These are phyloP conservation scores for Jasminum sambac DNA, from an alignment of 257 asterid species.

Conservation along the genomic window DNA sequence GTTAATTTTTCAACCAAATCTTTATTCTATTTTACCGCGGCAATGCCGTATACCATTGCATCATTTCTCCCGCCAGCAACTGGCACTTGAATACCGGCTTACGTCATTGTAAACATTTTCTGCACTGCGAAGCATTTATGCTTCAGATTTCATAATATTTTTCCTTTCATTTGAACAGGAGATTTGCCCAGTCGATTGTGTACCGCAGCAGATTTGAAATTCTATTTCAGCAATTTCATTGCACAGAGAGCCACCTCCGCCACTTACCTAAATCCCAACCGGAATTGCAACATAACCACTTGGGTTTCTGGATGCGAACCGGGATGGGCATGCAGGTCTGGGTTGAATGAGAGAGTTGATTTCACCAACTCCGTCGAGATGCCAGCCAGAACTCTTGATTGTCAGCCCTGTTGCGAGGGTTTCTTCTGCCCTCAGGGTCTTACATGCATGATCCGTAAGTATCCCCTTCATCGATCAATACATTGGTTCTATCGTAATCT, in stretches of 20 bases:
- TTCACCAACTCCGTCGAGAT: slow-evolving; percentile 37
- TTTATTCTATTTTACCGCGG: too few species aligned
- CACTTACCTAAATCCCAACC: slow-evolving; percentile 56
- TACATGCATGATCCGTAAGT: slow-evolving; percentile 98
- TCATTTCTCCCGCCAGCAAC: too few species aligned
- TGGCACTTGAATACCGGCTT: too few species aligned
- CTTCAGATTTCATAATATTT: background rate
- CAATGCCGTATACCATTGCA: too few species aligned
- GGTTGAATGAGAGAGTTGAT: slow-evolving; percentile 35
- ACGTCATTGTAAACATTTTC: background rate
- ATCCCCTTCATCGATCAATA: background rate
- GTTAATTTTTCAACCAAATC: too few species aligned
- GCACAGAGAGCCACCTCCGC: slow-evolving; percentile 30
- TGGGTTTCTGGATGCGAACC: slow-evolving; percentile 97
- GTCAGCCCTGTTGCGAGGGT: slow-evolving; percentile 92
- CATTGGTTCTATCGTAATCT: background rate
- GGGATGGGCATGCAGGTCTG: slow-evolving; percentile 85
- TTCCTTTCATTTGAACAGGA: slow-evolving; percentile 38
- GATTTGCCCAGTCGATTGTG: slow-evolving; percentile 72
- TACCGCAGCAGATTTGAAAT: slow-evolving; percentile 71
- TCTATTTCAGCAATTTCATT: slow-evolving; percentile 72
- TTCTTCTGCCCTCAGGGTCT: slow-evolving; percentile 95
- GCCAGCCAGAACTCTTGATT: slow-evolving; percentile 63
- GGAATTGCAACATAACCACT: slow-evolving; percentile 65
- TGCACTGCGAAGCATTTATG: background rate